phyloP scores from a whole-genome alignment of 495 filamentous ascomycete genomes.

The Aspergillus coremiiformis region DNA sequence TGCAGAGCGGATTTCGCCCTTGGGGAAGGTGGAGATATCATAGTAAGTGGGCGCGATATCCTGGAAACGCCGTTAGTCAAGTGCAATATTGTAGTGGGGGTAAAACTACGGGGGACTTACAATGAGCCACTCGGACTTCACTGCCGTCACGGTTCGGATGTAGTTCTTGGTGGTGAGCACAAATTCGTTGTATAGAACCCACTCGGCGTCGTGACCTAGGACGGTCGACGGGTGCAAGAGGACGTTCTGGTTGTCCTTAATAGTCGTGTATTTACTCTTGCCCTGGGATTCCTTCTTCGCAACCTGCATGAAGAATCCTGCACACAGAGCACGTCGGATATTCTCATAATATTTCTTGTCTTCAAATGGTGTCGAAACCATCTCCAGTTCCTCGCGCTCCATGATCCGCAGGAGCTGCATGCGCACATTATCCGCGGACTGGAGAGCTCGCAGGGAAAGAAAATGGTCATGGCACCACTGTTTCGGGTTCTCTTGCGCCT shows the following conservation, averaged over 20 bases:
- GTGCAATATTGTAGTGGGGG: not conserved
- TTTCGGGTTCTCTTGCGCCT: constrained; percentile 65
- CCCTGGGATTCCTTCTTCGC: constrained; percentile 73
- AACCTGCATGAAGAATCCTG: constrained; percentile 99
- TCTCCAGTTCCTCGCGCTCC: constrained; percentile 79
- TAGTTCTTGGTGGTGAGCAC: constrained; percentile 97
- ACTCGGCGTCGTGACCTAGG: constrained; percentile 77
- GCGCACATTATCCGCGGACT: constrained; percentile 90
- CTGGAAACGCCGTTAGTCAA: constrained; percentile 30
- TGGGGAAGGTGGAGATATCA: constrained; percentile 72
- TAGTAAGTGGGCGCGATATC: constrained; percentile 93
- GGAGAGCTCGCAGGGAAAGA: constrained; percentile 79
- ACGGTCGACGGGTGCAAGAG: constrained; percentile 89
- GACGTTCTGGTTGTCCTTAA: constrained; percentile 90
- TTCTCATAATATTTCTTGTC: constrained; percentile 98
- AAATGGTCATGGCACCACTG: constrained; percentile 98
- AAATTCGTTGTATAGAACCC: constrained; percentile 98
- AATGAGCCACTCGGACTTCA: constrained; percentile 73
- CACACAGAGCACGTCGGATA: constrained; percentile 86
- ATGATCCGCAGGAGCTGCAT: constrained; percentile 89
- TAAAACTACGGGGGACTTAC: constrained; percentile 45
- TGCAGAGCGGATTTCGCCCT: constrained; percentile 76
- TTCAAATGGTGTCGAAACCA: constrained; percentile 82
- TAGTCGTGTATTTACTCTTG: constrained; percentile 78
- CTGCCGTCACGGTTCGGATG: constrained; percentile 51